Conservation (phyloP, 2,329 filamentous ascomycete species). For the Tolypocladium ophioglossoides region DNA sequence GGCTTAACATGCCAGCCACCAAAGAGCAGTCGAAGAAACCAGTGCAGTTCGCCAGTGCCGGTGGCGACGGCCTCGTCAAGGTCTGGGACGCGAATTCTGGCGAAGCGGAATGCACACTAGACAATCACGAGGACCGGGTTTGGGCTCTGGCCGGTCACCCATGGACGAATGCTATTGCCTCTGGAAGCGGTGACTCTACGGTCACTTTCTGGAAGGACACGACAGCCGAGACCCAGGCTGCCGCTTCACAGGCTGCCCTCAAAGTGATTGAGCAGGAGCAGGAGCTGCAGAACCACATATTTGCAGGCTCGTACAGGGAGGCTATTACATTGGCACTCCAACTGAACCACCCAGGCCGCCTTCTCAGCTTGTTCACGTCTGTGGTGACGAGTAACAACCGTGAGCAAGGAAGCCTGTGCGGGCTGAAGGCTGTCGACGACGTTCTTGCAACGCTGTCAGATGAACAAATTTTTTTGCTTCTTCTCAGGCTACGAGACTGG, state of each 20-base stretch:
- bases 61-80: conserved; percentile 90
- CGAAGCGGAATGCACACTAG: conserved; percentile 78
- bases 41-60: conserved; percentile 72
- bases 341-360: conserved; percentile 83
- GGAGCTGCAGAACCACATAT: conserved; percentile 84
- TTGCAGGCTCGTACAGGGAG: conserved; percentile 78
- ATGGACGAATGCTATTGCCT: conserved; percentile 63
- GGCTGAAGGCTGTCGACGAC: conserved; percentile 64
- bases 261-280: conserved; percentile 90
- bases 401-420: conserved; percentile 54
- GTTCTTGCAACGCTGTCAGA: conserved; percentile 71
- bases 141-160: conserved; percentile 77
- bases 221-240: conserved; percentile 66
- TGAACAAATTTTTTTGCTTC: conserved; percentile 74
- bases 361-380: conserved; percentile 73
- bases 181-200: conserved; percentile 84
- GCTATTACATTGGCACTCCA: conserved; percentile 87
- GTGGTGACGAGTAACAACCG: conserved; percentile 56
- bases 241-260: conserved; percentile 61
- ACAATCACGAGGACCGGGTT: conserved; percentile 94
- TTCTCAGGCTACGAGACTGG: conserved; percentile 84
- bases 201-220: conserved; percentile 96
- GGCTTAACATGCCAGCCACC: conserved; percentile 52
- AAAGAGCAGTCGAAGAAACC: conserved; percentile 45
- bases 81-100: conserved; percentile 85